These are phyloP conservation scores for Marasmius sp. DNA, from an alignment of 1,284 basidiomycete species.

Conservation along the genomic window DNA sequence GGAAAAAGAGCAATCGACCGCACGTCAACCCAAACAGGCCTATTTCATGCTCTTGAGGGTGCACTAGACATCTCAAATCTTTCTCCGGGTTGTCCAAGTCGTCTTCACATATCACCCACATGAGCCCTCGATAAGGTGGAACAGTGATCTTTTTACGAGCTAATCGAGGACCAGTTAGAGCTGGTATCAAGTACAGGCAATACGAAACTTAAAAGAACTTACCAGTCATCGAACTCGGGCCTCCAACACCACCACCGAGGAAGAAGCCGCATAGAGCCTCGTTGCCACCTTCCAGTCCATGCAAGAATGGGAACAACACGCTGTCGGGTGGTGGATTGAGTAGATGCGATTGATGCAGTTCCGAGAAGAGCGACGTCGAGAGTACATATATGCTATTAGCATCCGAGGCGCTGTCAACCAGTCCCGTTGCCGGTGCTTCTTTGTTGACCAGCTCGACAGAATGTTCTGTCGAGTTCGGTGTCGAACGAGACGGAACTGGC, in stretches of 20 bases:
- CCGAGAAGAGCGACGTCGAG: conserved; percentile 53
- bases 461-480: neutral
- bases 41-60: neutral
- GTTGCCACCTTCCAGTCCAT: conserved; percentile 81
- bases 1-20: neutral
- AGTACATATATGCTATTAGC: conserved; percentile 28
- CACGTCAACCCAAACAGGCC: neutral
- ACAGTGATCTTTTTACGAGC: conserved; percentile 24
- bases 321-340: conserved; percentile 72
- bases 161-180: neutral
- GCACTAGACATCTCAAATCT: conserved; percentile 9
- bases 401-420: neutral
- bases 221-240: neutral
- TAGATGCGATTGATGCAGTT: conserved; percentile 62
- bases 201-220: neutral
- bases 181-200: conserved; percentile 7
- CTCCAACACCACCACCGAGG: conserved; percentile 33
- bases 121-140: conserved; percentile 60
- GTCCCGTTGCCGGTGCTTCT: neutral
- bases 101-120: conserved; percentile 75
- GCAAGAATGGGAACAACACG: conserved; percentile 81
- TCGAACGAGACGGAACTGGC: neutral
- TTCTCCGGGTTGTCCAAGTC: conserved; percentile 40
- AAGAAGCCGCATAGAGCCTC: conserved; percentile 79
- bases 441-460: neutral